These are phyloP conservation scores for Galerina sulciceps DNA, from an alignment of 768 basidiomycete genomes.

Conservation along the genomic window DNA sequence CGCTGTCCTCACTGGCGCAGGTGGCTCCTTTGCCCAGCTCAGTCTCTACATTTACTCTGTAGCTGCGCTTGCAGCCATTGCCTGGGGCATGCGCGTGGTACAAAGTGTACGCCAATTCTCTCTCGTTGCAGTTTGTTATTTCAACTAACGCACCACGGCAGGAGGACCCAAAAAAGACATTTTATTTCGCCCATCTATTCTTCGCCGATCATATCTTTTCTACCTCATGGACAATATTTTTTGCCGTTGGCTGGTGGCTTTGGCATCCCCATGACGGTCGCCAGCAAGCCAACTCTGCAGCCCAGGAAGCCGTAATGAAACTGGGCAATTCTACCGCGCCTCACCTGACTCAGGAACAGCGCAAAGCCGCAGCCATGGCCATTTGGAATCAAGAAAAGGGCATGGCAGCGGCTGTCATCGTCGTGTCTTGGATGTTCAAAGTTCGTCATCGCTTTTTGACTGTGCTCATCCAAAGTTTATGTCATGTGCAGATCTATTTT, in stretches of 20 bases:
- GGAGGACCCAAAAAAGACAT: constrained; percentile 86
- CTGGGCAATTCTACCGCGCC: constrained; percentile 53
- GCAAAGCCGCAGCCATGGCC: constrained; percentile 70
- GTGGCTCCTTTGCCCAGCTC: constrained; percentile 92
- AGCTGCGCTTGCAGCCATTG: constrained; percentile 74
- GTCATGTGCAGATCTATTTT: constrained; percentile 78
- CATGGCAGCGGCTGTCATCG: constrained; percentile 74
- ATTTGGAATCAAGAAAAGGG: constrained; percentile 94
- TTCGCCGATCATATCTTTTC: constrained; percentile 90
- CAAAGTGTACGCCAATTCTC: constrained; percentile 64
- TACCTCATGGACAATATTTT: constrained; percentile 91
- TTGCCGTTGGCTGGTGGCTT: constrained; percentile 89
- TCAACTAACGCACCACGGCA: constrained; percentile 37
- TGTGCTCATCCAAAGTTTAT: constrained; percentile 7
- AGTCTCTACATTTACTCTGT: constrained; percentile 94
- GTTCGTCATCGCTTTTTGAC: constrained; percentile 44
- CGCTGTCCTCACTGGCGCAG: constrained; percentile 86
- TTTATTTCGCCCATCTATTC: constrained; percentile 92
- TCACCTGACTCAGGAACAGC: constrained; percentile 66
- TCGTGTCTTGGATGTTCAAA: constrained; percentile 88
- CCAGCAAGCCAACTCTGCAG: constrained; percentile 78
- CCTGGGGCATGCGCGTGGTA: constrained; percentile 88
- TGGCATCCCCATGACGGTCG: constrained; percentile 92
- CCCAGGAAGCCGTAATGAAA: constrained; percentile 85
- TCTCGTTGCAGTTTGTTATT: constrained; percentile 7